Evolutionary conservation across 2,329 filamentous ascomycete genomes (phyloP).

Genomic region (Penicillium brasilianum): DNA sequence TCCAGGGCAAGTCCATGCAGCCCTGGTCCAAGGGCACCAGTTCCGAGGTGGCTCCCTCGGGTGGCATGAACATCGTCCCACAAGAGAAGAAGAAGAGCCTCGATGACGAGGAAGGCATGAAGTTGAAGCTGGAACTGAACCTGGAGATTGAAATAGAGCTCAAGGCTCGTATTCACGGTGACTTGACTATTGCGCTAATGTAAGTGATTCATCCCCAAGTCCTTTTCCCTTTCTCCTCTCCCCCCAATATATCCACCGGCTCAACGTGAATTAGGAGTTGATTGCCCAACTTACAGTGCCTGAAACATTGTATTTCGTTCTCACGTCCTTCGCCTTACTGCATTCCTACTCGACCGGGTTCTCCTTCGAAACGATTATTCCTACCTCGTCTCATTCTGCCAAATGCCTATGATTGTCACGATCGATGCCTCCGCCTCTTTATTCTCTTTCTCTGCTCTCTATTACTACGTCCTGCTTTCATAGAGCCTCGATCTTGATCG

Average conservation of each 20-base stretch:
- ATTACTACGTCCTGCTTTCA: conserved; percentile 9
- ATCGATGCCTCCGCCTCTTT: conserved; percentile 15
- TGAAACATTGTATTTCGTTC: conserved; percentile 16
- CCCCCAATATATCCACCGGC: conserved; percentile 14
- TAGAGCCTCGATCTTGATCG: conserved; percentile 16
- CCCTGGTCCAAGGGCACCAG: conserved; percentile 33
- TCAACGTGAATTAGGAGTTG: conserved; percentile 35
- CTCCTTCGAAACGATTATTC: neutral
- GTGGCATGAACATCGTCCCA: conserved; percentile 36
- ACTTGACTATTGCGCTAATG: conserved; percentile 61
- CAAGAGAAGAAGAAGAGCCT: conserved; percentile 33
- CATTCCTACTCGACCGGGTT: neutral
- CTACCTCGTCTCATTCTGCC: neutral
- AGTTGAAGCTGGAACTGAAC: conserved; percentile 64
- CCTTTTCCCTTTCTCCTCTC: neutral
- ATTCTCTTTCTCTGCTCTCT: conserved; percentile 1
- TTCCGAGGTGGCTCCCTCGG: conserved; percentile 31
- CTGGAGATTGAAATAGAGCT: conserved; percentile 67
- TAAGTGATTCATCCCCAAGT: conserved; percentile 37
- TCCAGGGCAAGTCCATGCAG: conserved; percentile 32
- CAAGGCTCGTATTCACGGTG: conserved; percentile 69
- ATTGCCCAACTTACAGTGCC: conserved; percentile 29
- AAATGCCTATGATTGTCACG: conserved; percentile 23
- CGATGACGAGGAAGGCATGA: conserved; percentile 53
- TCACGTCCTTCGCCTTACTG: neutral